These are phyloP conservation scores for Lactarius sp. DNA, from an alignment of 768 basidiomycete species.

Conservation along the genomic window DNA sequence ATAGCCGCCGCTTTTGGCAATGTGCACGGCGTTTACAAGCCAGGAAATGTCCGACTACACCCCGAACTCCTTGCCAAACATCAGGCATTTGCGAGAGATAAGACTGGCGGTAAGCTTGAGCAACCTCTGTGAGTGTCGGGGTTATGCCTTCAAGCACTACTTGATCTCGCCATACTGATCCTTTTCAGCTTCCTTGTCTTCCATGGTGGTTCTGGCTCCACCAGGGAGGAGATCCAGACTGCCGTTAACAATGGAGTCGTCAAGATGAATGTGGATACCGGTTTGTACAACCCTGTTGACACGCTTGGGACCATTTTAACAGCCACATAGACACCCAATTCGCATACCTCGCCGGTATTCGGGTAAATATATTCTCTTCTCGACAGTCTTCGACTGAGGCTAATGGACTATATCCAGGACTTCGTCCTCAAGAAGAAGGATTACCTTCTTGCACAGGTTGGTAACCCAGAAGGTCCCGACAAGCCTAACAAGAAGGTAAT, in stretches of 20 bases:
- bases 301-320: slow-evolving; percentile 10
- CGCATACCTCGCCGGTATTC: slow-evolving; percentile 84
- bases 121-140: slow-evolving; percentile 70
- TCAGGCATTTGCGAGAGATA: slow-evolving; percentile 66
- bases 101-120: slow-evolving; percentile 56
- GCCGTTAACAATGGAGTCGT: slow-evolving; percentile 91
- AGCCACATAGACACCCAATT: slow-evolving; percentile 72
- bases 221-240: slow-evolving; percentile 90
- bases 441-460: slow-evolving; percentile 87
- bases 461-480: slow-evolving; percentile 94
- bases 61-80: slow-evolving; percentile 91
- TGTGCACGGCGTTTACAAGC: slow-evolving; percentile 99
- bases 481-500: slow-evolving; percentile 98
- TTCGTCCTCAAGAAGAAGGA: slow-evolving; percentile 82
- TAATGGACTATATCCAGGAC: slow-evolving; percentile 45
- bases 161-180: slow-evolving; percentile 7
- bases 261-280: slow-evolving; percentile 99
- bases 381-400: background rate
- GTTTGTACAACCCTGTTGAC: slow-evolving; percentile 29
- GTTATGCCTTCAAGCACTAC: background rate
- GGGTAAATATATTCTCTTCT: slow-evolving; percentile 40
- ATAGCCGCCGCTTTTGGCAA: slow-evolving; percentile 99
- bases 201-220: slow-evolving; percentile 99
- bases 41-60: slow-evolving; percentile 91
- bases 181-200: slow-evolving; percentile 85